Conservation (phyloP, 495 filamentous ascomycete genomes). For the Aspergillus coremiiformis region DNA sequence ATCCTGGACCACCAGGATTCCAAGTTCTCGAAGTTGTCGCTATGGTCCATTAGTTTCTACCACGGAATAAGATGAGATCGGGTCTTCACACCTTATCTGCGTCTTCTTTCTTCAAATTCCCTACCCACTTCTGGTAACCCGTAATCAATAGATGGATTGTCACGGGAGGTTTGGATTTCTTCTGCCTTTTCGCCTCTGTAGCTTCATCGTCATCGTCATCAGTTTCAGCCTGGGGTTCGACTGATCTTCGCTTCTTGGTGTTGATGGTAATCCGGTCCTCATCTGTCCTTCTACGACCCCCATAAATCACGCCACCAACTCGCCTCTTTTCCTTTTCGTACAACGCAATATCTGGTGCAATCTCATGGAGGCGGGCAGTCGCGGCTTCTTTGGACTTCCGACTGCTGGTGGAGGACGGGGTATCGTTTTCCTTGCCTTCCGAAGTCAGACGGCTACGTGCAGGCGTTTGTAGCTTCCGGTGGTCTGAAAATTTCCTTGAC, state of each 20-base stretch:
- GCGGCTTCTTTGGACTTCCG: constrained; percentile 84
- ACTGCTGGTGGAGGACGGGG: constrained; percentile 68
- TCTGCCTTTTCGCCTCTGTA: constrained; percentile 52
- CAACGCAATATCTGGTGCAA: constrained; percentile 74
- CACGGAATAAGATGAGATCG: background rate
- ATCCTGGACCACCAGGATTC: constrained; percentile 72
- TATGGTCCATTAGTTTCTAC: constrained; percentile 32
- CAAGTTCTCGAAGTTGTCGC: constrained; percentile 76
- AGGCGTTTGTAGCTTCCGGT: constrained; percentile 40
- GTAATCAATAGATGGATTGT: constrained; percentile 69
- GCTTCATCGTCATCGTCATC: constrained; percentile 47
- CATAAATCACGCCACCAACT: constrained; percentile 75
- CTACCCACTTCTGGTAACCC: constrained; percentile 70
- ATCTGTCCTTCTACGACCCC: constrained; percentile 50
- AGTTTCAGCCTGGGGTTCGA: constrained; percentile 42
- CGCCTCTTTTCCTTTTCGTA: constrained; percentile 93
- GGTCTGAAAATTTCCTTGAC: constrained; percentile 21
- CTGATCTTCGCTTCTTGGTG: constrained; percentile 35
- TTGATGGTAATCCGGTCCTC: constrained; percentile 33
- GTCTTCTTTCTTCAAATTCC: constrained; percentile 61
- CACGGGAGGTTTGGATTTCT: constrained; percentile 52
- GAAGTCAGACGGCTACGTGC: constrained; percentile 30
- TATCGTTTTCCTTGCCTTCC: constrained; percentile 78
- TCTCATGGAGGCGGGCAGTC: constrained; percentile 60
- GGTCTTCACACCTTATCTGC: constrained; percentile 61